These are phyloP conservation scores for Luzula sylvatica DNA, from an alignment of 176 grass and related monocot species.

Conservation along the genomic window DNA sequence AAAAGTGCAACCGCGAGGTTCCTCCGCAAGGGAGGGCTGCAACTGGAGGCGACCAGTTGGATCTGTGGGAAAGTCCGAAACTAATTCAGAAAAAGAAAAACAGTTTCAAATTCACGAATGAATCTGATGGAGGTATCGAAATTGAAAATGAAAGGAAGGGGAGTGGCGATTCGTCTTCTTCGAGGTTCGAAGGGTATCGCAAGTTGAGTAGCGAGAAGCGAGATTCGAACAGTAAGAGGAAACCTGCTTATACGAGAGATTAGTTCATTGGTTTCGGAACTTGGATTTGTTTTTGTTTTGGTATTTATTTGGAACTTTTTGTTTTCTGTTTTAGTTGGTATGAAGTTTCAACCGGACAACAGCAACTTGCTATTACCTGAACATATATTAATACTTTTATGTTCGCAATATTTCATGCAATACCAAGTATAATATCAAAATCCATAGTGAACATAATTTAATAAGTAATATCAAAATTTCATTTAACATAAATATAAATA, in stretches of 20 bases:
- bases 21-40: background rate
- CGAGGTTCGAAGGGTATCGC: conserved; percentile 6
- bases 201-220: background rate
- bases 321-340: too few species aligned
- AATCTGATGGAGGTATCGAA: background rate
- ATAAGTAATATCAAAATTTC: too few species aligned
- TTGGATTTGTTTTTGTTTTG: too few species aligned
- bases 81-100: background rate
- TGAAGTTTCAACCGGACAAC: too few species aligned
- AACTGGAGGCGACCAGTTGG: conserved; percentile 4
- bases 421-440: too few species aligned
- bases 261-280: too few species aligned
- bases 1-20: background rate
- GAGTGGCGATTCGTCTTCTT: background rate
- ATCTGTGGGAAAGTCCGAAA: conserved; percentile 7
- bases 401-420: too few species aligned
- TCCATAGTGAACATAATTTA: too few species aligned
- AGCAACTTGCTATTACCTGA: too few species aligned
- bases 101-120: conserved; percentile 16
- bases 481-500: too few species aligned
- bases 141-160: background rate
- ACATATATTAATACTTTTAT: too few species aligned
- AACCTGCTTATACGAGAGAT: background rate
- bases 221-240: background rate
- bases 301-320: too few species aligned